Evolutionary conservation across 345 rosid genomes (phyloP).

Genomic region (Litchi chinensis): DNA sequence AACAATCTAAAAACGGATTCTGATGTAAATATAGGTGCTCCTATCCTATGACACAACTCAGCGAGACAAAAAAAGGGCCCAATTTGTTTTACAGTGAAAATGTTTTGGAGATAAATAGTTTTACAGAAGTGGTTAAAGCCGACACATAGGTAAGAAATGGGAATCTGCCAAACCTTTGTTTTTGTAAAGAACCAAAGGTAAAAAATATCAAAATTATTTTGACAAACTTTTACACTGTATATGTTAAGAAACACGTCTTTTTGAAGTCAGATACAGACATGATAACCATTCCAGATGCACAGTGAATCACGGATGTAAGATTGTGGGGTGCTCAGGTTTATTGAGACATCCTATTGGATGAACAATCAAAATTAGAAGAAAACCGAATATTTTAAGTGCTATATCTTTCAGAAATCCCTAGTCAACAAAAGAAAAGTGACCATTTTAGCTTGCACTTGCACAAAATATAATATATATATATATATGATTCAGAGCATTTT

Average conservation of each 20-base stretch:
- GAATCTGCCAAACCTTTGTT: background rate
- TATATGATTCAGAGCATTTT: background rate
- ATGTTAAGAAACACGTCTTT: background rate
- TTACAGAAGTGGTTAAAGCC: background rate
- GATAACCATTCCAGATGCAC: background rate
- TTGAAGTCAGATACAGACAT: background rate
- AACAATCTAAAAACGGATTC: background rate
- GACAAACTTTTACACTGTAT: background rate
- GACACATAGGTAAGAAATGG: background rate
- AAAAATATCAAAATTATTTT: background rate
- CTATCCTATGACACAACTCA: background rate
- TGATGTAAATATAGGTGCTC: background rate
- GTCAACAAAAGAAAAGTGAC: background rate
- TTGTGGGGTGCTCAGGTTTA: background rate
- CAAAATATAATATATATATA: background rate
- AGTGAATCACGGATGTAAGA: background rate
- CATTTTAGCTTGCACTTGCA: conserved; percentile 3
- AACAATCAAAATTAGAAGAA: background rate
- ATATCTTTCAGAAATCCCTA: background rate
- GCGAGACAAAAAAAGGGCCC: background rate
- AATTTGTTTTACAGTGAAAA: background rate
- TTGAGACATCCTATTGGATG: background rate
- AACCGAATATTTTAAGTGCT: background rate
- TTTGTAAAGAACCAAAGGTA: background rate
- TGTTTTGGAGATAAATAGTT: background rate